Conservation (phyloP, 371 early-diverging fungal genomes). For the Mortierella sp. region DNA sequence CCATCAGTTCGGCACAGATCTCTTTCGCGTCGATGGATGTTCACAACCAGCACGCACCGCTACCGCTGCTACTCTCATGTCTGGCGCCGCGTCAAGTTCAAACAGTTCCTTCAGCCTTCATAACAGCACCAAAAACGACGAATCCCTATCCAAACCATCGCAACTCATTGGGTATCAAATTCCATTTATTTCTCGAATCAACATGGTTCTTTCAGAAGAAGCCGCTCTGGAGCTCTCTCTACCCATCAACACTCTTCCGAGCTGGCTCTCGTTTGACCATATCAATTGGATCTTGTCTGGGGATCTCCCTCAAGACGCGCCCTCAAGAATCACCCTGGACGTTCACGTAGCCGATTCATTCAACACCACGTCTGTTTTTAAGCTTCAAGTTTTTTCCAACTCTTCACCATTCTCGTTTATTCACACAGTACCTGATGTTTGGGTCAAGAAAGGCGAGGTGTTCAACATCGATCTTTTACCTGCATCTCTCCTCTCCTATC, state of each 20-base stretch:
- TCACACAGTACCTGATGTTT: conserved; percentile 17
- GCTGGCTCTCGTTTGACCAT: conserved; percentile 23
- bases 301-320: conserved; percentile 1
- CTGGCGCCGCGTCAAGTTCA: neutral
- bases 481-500: neutral
- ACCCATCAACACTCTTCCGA: conserved; percentile 20
- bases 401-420: conserved; percentile 6
- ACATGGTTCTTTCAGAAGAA: conserved; percentile 13
- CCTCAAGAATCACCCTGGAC: conserved; percentile 6
- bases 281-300: conserved; percentile 15
- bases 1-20: conserved; percentile 10
- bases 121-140: neutral
- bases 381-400: conserved; percentile 23
- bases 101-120: neutral
- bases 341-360: conserved; percentile 13
- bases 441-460: conserved; percentile 18
- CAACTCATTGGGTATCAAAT: neutral
- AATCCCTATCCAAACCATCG: neutral
- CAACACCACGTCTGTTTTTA: conserved; percentile 11
- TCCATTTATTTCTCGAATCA: conserved; percentile 4
- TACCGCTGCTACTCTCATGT: neutral
- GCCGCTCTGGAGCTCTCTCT: neutral
- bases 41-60: conserved; percentile 7
- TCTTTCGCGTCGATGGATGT: conserved; percentile 31
- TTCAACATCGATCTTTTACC: conserved; percentile 12